These are phyloP conservation scores for Ophiostoma fasciatum DNA, from an alignment of 2,329 filamentous ascomycete genomes.

Conservation along the genomic window DNA sequence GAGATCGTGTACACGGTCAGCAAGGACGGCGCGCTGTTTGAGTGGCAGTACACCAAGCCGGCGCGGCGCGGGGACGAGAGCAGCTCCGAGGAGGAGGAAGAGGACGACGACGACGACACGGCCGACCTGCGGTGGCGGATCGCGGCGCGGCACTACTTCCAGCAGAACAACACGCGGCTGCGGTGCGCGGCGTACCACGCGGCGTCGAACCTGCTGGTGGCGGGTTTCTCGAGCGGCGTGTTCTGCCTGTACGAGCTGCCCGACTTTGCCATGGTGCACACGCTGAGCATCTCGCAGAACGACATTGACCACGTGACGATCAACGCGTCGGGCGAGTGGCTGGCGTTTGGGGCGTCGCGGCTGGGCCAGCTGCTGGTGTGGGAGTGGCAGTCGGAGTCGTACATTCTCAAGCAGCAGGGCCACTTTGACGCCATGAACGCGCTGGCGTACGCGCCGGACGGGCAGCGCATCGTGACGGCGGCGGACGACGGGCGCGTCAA, in stretches of 20 bases:
- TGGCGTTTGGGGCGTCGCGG: slow-evolving; percentile 92
- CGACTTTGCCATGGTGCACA: slow-evolving; percentile 90
- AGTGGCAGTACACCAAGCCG: slow-evolving; percentile 69
- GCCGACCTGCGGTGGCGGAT: slow-evolving; percentile 77
- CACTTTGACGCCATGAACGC: slow-evolving; percentile 95
- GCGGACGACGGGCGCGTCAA: slow-evolving; percentile 98
- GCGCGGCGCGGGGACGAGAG: slow-evolving; percentile 26
- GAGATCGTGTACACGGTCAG: slow-evolving; percentile 94
- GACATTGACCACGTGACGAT: slow-evolving; percentile 91
- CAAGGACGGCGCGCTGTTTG: slow-evolving; percentile 91
- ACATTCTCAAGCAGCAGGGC: slow-evolving; percentile 94
- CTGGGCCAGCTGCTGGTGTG: slow-evolving; percentile 92
- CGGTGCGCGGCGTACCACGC: slow-evolving; percentile 86
- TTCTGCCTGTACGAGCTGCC: slow-evolving; percentile 95
- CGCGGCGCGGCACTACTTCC: slow-evolving; percentile 80
- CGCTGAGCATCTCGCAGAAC: slow-evolving; percentile 84
- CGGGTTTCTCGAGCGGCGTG: slow-evolving; percentile 85
- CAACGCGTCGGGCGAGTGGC: slow-evolving; percentile 89
- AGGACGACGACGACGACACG: slow-evolving; percentile 42
- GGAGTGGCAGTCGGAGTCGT: slow-evolving; percentile 99
- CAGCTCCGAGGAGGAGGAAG: slow-evolving; percentile 40
- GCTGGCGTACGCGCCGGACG: slow-evolving; percentile 83
- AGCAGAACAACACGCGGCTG: slow-evolving; percentile 76
- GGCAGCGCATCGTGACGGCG: slow-evolving; percentile 81
- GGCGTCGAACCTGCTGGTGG: slow-evolving; percentile 79